These are phyloP conservation scores for Leptomonas seymouri DNA, from an alignment of 208 protist species.

Conservation along the genomic window DNA sequence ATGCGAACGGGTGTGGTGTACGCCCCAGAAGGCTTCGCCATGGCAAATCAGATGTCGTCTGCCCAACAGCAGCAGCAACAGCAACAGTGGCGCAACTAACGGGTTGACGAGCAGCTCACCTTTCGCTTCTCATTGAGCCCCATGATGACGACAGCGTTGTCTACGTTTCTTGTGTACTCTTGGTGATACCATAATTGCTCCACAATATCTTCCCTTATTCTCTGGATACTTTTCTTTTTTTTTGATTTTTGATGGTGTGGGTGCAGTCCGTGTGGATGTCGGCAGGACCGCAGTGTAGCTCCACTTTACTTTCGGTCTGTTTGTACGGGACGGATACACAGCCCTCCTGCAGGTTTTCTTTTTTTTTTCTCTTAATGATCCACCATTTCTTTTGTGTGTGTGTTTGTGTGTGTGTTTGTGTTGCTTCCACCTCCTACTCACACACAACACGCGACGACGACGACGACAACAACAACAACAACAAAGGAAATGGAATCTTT, in stretches of 20 bases:
- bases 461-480: too few species aligned
- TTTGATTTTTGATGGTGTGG: not conserved
- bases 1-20: constrained; percentile 33
- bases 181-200: too few species aligned
- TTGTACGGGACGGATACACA: too few species aligned
- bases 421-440: too few species aligned
- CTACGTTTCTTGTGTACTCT: too few species aligned
- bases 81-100: constrained; percentile 28
- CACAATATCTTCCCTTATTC: too few species aligned
- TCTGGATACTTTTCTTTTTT: not conserved
- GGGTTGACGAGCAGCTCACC: not conserved
- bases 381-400: not conserved
- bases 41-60: constrained; percentile 28
- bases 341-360: not conserved
- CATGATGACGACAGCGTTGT: not conserved
- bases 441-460: too few species aligned
- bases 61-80: constrained; percentile 25
- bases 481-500: too few species aligned
- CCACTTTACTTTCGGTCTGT: too few species aligned
- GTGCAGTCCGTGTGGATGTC: not conserved
- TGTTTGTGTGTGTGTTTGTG: too few species aligned
- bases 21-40: constrained; percentile 23
- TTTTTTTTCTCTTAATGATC: not conserved
- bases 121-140: not conserved
- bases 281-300: not conserved